Evolutionary conservation across 2,329 filamentous ascomycete genomes (phyloP).

Genomic region (Trichophyton verrucosum): DNA sequence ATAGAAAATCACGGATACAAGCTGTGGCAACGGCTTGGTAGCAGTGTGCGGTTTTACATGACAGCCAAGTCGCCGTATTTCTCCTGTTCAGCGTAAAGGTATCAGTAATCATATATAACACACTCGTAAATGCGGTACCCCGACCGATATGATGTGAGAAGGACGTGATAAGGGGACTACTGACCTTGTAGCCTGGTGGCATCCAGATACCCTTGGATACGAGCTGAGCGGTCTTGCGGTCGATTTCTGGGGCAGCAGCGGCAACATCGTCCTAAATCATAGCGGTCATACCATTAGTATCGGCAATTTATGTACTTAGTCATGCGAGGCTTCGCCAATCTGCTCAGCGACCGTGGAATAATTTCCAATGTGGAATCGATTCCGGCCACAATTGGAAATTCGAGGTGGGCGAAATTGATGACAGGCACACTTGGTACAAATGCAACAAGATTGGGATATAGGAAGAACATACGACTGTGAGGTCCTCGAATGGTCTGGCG

Average conservation of each 20-base stretch:
- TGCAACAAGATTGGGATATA: not conserved
- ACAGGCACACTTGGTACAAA: not conserved
- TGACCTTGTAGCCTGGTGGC: slow-evolving; percentile 96
- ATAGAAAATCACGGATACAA: slow-evolving; percentile 3
- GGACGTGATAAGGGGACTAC: slow-evolving; percentile 23
- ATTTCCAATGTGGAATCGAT: not conserved
- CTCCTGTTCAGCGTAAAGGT: slow-evolving; percentile 50
- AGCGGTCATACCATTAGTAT: slow-evolving; percentile 8
- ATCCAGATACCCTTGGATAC: slow-evolving; percentile 97
- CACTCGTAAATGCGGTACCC: not conserved
- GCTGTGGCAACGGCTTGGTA: not conserved
- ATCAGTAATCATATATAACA: not conserved
- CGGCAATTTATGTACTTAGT: not conserved
- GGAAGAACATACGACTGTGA: slow-evolving; percentile 76
- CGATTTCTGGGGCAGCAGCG: slow-evolving; percentile 86
- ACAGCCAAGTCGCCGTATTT: slow-evolving; percentile 96
- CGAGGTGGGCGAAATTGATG: not conserved
- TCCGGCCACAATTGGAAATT: not conserved
- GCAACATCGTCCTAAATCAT: slow-evolving; percentile 73
- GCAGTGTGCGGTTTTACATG: slow-evolving; percentile 50
- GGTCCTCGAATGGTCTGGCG: slow-evolving; percentile 87
- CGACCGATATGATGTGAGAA: not conserved
- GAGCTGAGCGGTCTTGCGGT: slow-evolving; percentile 88
- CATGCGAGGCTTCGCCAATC: not conserved
- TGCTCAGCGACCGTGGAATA: not conserved